Base-by-base conservation (phyloP, 768 basidiomycete species). In the Clavulina sp. region DNA sequence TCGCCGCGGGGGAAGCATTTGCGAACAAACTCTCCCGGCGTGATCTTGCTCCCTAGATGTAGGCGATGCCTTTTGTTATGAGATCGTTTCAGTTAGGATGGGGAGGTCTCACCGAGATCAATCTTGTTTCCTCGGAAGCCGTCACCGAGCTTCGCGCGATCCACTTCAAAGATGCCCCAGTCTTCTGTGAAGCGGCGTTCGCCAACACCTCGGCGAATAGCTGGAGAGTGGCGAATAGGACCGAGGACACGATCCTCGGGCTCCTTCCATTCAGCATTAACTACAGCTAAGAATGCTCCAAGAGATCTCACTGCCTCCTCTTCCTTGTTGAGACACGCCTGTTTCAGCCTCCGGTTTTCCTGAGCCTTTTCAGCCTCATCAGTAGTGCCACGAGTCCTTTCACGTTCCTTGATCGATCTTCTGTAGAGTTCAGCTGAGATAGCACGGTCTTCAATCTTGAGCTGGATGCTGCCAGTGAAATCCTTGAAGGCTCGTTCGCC, bases 1-100 rank as follows among this genome's bases (percentile, higher is more conserved):
- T 53, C 56, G 21, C 52, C 49, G 18, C 56, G 54, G 48, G 63
- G 61, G 53, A 51, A 61, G 64, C 66, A 65, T 7, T 32, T 54
- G n/a, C 51, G 48, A 26, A 28, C 54, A 41, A 41, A 65, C 48
- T 66, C 60, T 16, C 21, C 5, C 4, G 36, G 2, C 18, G 60
- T 49, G 38, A 60, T 46, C 43, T 46, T 24, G 13, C 13, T 46
- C 13, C 43, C 43, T 46, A 51, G 46, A 34, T 52, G 24, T 46
- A 46, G 43, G 19, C 34, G 19, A 38, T 38, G 9, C 9, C 7
- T 7, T 38, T 38, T 7, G 34, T 38, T 38, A 38, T 7, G 30
- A 50, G 49, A 19, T 38, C 9, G 34, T 38, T 19, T 38, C 43
- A 46, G 43, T 46, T 46, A 24, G 43, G 24, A 9, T 38, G 24